A percentile compares a stretch with the other conserved stretches of the same genome.
These are phyloP conservation scores for Penicillium concentricum DNA, from an alignment of 2,329 filamentous ascomycete genomes.

Conservation along the genomic window DNA sequence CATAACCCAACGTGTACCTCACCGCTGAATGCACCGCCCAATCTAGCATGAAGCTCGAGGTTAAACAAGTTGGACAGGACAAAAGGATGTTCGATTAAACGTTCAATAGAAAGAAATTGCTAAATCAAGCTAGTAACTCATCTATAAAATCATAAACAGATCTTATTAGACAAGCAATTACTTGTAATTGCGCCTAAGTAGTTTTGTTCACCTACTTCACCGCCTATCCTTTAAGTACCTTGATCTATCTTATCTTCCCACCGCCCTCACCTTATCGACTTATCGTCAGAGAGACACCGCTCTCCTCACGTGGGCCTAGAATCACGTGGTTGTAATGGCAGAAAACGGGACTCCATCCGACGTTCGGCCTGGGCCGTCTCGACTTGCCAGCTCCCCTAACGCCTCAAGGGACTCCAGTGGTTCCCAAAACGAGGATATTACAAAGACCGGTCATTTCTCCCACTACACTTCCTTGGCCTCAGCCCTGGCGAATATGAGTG, in stretches of 20 bases:
- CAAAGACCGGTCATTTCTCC: constrained; percentile 28
- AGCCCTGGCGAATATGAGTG: constrained; percentile 53
- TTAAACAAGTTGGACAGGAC: not conserved
- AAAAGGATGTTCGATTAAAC: too few species aligned
- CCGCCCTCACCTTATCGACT: not conserved
- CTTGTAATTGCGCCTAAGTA: not conserved
- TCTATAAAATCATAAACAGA: rapidly evolving
- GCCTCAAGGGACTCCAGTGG: not conserved
- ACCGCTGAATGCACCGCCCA: not conserved
- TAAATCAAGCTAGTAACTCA: rapidly evolving
- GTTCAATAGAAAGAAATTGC: not conserved
- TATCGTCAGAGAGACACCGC: not conserved
- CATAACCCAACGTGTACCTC: rapidly evolving
- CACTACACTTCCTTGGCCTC: constrained; percentile 4
- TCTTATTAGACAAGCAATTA: not conserved
- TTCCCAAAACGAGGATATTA: not conserved
- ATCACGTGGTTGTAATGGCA: constrained; percentile 1
- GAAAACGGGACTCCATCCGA: constrained; percentile 4
- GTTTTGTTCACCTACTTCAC: not conserved
- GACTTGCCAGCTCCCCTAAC: not conserved
- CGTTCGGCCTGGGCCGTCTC: not conserved
- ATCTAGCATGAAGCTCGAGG: not conserved
- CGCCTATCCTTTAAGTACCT: not conserved
- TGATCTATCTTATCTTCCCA: not conserved
- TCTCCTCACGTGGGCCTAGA: not conserved